These are phyloP conservation scores for Aspergillus ochraceus DNA, from an alignment of 2,329 filamentous ascomycete species.

Conservation along the genomic window DNA sequence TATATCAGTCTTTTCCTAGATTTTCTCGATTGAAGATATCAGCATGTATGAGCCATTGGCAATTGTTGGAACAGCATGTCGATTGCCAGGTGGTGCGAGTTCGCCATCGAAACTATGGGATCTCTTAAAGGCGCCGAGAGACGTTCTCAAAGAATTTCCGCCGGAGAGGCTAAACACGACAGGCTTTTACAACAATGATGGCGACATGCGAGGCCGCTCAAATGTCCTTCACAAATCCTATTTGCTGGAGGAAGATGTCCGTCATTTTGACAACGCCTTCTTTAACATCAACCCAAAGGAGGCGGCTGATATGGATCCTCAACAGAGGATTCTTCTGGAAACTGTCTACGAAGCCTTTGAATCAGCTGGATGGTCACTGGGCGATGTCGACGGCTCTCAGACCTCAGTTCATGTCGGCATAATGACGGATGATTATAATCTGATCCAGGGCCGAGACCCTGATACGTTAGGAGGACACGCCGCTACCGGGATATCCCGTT, in stretches of 20 bases:
- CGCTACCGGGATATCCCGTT: conserved; percentile 23
- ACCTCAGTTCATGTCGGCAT: conserved; percentile 5
- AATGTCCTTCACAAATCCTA: not conserved
- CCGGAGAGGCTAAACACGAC: not conserved
- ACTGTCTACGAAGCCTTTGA: conserved; percentile 11
- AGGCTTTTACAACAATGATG: not conserved
- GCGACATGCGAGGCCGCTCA: not conserved
- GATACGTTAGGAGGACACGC: not conserved
- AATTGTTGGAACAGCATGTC: not conserved
- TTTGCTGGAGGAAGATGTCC: conserved; percentile 6
- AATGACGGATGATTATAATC: conserved; percentile 5
- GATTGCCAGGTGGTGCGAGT: not conserved
- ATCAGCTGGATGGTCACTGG: not conserved
- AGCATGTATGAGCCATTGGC: not conserved
- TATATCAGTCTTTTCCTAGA: not conserved
- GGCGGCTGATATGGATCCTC: conserved; percentile 19
- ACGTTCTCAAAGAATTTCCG: conserved; percentile 1
- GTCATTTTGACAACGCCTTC: conserved; percentile 9
- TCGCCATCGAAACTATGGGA: conserved; percentile 5
- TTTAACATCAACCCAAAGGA: conserved; percentile 11
- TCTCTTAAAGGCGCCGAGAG: not conserved
- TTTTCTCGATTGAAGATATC: too few species aligned
- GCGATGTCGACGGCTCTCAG: not conserved
- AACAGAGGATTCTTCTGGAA: conserved; percentile 14
- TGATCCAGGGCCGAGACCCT: not conserved